A percentile compares a stretch with the other conserved stretches of the same genome.
These are phyloP conservation scores for Triadica sebifera DNA, from an alignment of 345 rosid species.

Conservation along the genomic window DNA sequence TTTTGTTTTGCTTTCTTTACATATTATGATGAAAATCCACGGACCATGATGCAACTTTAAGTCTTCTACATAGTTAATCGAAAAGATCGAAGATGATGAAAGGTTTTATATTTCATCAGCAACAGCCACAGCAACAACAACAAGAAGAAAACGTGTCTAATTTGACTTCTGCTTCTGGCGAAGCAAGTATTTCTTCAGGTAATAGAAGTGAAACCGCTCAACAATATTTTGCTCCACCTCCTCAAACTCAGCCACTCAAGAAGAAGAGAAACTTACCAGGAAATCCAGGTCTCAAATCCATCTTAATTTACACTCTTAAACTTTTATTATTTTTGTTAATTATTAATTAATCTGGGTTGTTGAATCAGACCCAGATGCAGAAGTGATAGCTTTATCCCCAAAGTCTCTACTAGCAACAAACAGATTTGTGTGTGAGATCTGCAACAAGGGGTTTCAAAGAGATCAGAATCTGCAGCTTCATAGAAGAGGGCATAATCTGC, in stretches of 20 bases:
- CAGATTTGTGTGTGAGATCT: conserved; percentile 82
- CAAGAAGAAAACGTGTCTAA: conserved; percentile 81
- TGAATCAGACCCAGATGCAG: conserved; percentile 78
- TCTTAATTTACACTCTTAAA: not conserved
- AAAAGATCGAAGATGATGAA: conserved; percentile 41
- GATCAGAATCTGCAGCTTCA: conserved; percentile 86
- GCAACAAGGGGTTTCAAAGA: conserved; percentile 86
- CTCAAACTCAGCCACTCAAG: conserved; percentile 50
- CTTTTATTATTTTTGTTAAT: not conserved
- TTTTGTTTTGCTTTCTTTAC: too few species aligned
- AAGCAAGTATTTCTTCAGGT: conserved; percentile 77
- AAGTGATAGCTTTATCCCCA: conserved; percentile 79
- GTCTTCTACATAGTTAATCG: conserved; percentile 6
- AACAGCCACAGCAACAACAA: conserved; percentile 39
- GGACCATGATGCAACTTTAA: conserved; percentile 9
- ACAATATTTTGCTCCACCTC: conserved; percentile 34
- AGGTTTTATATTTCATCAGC: conserved; percentile 46
- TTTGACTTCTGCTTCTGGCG: conserved; percentile 77
- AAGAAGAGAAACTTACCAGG: conserved; percentile 87
- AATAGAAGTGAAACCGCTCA: conserved; percentile 46
- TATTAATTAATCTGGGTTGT: not conserved
- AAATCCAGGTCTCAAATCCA: conserved; percentile 61
- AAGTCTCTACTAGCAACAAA: conserved; percentile 72
- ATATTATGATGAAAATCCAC: too few species aligned
- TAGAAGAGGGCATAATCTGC: conserved; percentile 81